These are phyloP conservation scores for Podaxis sp. DNA, from an alignment of 768 basidiomycete species.

Conservation along the genomic window DNA sequence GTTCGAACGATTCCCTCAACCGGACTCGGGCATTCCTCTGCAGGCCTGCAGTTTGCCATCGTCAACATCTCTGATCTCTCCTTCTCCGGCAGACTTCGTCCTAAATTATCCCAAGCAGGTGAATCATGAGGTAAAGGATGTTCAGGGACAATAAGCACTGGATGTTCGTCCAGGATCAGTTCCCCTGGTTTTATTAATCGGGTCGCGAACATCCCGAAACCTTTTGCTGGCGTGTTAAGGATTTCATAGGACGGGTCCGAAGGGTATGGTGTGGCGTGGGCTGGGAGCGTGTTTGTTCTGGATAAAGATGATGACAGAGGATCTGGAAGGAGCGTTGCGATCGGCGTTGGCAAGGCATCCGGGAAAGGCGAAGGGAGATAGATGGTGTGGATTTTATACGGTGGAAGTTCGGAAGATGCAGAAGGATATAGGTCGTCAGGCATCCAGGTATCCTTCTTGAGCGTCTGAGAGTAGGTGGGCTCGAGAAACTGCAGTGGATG, in stretches of 20 bases:
- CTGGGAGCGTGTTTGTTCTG: not conserved
- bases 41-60: constrained; percentile 31
- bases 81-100: constrained; percentile 26
- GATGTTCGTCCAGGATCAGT: constrained; percentile 39
- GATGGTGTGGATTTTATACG: constrained; percentile 13
- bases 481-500: not conserved
- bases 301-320: not conserved
- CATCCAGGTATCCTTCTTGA: not conserved
- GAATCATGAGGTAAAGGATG: constrained; percentile 26
- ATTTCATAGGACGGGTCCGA: constrained; percentile 22
- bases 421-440: constrained; percentile 2
- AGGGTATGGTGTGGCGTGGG: constrained; percentile 10
- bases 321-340: constrained; percentile 9
- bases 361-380: constrained; percentile 7
- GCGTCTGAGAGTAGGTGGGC: not conserved
- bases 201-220: constrained; percentile 37
- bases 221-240: constrained; percentile 29
- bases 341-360: not conserved
- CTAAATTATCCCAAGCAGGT: constrained; percentile 31
- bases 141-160: constrained; percentile 38
- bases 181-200: constrained; percentile 31
- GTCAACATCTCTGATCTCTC: constrained; percentile 28
- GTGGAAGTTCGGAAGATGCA: not conserved
- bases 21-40: constrained; percentile 31
- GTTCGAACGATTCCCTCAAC: constrained; percentile 46